phyloP scores from a whole-genome alignment of 331 rosid species.

The Telfairia occidentalis region DNA sequence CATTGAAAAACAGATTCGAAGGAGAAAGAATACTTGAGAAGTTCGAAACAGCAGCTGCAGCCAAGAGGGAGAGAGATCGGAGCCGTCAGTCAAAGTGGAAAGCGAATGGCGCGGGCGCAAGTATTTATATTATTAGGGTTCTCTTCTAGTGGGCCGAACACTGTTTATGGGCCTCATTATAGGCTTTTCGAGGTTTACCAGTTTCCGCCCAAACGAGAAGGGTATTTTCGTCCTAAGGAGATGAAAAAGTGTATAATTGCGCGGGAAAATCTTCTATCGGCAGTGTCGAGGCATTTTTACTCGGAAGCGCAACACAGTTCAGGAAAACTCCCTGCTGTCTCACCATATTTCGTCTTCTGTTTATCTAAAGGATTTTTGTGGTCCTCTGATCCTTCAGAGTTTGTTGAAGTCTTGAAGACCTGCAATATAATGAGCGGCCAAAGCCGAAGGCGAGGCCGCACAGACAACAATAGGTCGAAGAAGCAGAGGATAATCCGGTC shows the following conservation, averaged over 20 bases:
- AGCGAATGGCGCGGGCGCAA: not conserved
- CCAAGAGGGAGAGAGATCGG: not conserved
- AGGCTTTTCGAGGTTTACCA: not conserved
- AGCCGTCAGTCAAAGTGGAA: not conserved
- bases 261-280: conserved; percentile 12
- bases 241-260: not conserved
- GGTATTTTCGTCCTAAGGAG: not conserved
- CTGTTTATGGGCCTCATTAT: not conserved
- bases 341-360: not conserved
- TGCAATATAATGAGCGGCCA: conserved; percentile 34
- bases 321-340: not conserved
- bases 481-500: conserved; percentile 55
- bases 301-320: conserved; percentile 1
- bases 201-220: not conserved
- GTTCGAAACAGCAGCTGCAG: not conserved
- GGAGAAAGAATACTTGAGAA: not conserved
- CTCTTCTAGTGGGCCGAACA: not conserved
- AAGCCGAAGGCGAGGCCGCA: conserved; percentile 38
- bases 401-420: not conserved
- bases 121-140: conserved; percentile 4
- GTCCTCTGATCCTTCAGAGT: not conserved
- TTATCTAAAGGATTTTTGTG: not conserved
- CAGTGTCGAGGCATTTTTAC: not conserved
- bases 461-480: conserved; percentile 33
- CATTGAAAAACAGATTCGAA: not conserved